phyloP scores from a whole-genome alignment of 768 basidiomycete species.

The Tricholoma sp. region DNA sequence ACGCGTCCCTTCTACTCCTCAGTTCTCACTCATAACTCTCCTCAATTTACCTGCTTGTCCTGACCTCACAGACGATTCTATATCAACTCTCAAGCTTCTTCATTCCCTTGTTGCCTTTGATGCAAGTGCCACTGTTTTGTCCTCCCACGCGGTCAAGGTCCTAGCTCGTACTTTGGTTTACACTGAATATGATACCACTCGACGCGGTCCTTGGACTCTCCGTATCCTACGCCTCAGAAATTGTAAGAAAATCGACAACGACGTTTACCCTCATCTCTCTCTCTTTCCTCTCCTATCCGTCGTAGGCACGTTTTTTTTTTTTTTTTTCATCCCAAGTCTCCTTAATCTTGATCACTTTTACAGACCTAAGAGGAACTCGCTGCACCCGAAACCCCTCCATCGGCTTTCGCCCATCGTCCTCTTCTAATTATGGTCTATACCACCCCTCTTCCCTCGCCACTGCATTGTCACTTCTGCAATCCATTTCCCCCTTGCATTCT shows the following conservation, averaged over 20 bases:
- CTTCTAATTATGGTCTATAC: conserved; percentile 26
- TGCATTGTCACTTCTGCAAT: conserved; percentile 26
- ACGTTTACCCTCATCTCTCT: conserved; percentile 34
- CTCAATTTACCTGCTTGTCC: conserved; percentile 52
- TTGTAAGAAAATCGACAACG: conserved; percentile 45
- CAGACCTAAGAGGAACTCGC: conserved; percentile 47
- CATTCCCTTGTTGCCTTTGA: conserved; percentile 62
- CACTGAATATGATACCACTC: conserved; percentile 21
- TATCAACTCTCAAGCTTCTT: conserved; percentile 45
- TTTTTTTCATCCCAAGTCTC: conserved; percentile 9
- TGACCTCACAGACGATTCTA: conserved; percentile 54
- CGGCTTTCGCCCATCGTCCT: conserved; percentile 22
- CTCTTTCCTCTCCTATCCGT: conserved; percentile 56
- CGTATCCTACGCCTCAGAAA: conserved; percentile 53
- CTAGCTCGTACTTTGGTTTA: conserved; percentile 46
- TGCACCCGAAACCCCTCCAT: conserved; percentile 24
- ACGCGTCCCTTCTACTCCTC: conserved; percentile 42
- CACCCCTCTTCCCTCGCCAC: conserved; percentile 35
- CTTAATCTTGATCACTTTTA: conserved; percentile 4
- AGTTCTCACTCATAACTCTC: conserved; percentile 63
- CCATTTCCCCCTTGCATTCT: conserved; percentile 9
- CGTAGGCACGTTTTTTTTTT: conserved; percentile 41
- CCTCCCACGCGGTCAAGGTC: conserved; percentile 44
- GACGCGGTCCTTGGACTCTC: conserved; percentile 51
- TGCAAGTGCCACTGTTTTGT: conserved; percentile 47